Evolutionary conservation across 352 stramenopile genomes (phyloP).

Genomic region (Achlya hypogyna): DNA sequence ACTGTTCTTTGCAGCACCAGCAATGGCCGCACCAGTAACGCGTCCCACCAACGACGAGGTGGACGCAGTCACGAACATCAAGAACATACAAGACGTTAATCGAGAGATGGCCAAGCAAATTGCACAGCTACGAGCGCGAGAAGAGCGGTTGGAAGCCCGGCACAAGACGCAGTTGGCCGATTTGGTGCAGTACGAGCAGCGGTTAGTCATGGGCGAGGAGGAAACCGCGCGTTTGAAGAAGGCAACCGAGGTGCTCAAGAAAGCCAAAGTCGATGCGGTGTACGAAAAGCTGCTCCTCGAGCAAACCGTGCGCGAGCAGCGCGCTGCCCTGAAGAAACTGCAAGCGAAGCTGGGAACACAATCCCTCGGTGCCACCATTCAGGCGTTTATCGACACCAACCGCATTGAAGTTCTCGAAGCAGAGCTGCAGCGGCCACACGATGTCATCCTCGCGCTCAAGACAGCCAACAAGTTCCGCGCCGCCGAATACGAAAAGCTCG

Average conservation of each 20-base stretch:
- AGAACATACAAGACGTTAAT: background rate
- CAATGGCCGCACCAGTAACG: background rate
- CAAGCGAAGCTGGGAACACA: background rate
- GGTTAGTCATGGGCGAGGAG: background rate
- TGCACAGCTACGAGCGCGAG: too few species aligned
- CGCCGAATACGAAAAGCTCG: slow-evolving; percentile 1
- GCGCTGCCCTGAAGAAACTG: background rate
- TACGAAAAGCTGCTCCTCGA: background rate
- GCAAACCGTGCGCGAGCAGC: background rate
- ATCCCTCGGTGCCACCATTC: background rate
- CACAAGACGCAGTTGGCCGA: background rate
- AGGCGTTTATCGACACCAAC: background rate
- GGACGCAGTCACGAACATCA: background rate
- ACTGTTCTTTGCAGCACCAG: background rate
- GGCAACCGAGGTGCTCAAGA: background rate
- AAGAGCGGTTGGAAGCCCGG: background rate
- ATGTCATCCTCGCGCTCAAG: slow-evolving; percentile 8
- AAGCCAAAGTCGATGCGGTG: background rate
- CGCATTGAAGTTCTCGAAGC: background rate
- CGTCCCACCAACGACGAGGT: background rate
- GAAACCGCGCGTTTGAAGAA: background rate
- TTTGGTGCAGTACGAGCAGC: background rate
- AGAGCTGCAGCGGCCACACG: background rate
- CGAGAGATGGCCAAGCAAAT: background rate
- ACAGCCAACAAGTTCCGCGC: slow-evolving; percentile 7